Conservation (phyloP, 2,329 filamentous ascomycete species). For the Capronia epimyces region DNA sequence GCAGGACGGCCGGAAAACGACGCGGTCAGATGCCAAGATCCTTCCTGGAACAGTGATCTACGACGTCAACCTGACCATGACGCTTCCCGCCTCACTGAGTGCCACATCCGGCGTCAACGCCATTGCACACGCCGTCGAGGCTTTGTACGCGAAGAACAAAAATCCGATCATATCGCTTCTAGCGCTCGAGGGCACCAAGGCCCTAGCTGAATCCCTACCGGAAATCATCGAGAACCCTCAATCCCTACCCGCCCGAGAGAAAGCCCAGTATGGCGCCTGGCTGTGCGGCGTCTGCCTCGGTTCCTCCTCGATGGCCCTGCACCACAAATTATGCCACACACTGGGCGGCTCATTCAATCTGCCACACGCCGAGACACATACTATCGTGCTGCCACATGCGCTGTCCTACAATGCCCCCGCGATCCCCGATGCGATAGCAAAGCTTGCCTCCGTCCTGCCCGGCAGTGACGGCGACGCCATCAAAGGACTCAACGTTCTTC, state of each 20-base stretch:
- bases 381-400: conserved; percentile 57
- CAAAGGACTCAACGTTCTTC: conserved; percentile 51
- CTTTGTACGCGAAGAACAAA: conserved; percentile 56
- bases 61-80: conserved; percentile 59
- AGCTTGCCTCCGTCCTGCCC: conserved; percentile 51
- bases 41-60: conserved; percentile 59
- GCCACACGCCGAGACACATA: conserved; percentile 62
- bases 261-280: conserved; percentile 59
- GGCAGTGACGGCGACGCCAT: conserved; percentile 56
- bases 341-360: conserved; percentile 60
- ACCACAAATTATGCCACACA: conserved; percentile 64
- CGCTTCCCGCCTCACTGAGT: conserved; percentile 49
- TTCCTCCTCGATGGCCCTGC: conserved; percentile 57
- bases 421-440: conserved; percentile 49
- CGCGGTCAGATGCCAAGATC: conserved; percentile 54
- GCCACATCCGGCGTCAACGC: conserved; percentile 60
- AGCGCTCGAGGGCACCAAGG: conserved; percentile 53
- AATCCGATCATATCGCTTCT: conserved; percentile 57
- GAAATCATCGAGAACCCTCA: conserved; percentile 45
- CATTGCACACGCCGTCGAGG: conserved; percentile 61
- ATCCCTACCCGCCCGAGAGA: conserved; percentile 44
- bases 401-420: conserved; percentile 57
- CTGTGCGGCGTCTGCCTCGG: conserved; percentile 58
- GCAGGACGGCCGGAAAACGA: conserved; percentile 53
- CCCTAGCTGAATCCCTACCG: conserved; percentile 52